phyloP scores from a whole-genome alignment of 768 basidiomycete species.

The Mycena galericulata region DNA sequence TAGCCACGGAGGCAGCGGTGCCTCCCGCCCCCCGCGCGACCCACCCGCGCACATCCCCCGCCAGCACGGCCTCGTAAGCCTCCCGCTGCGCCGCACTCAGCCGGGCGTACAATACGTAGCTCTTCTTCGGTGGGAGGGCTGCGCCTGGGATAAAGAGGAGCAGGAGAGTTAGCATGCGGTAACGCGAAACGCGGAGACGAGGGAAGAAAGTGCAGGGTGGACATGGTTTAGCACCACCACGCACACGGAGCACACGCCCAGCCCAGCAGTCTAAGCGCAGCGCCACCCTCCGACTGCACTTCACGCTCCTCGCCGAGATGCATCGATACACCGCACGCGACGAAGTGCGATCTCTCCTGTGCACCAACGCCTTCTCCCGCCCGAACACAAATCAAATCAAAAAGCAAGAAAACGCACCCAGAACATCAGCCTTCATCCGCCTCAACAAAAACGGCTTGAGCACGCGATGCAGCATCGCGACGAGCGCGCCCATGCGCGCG shows the following conservation, averaged over 20 bases:
- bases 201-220: too few relatives aligned
- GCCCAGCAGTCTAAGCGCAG: too few relatives aligned
- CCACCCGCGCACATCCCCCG: constrained; percentile 77
- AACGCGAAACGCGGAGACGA: background rate
- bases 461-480: constrained; percentile 87
- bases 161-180: background rate
- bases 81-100: constrained; percentile 86
- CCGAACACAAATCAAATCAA: too few relatives aligned
- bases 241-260: too few relatives aligned
- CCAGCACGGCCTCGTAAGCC: constrained; percentile 84
- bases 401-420: constrained; percentile 38
- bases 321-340: background rate
- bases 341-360: too few relatives aligned
- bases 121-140: constrained; percentile 89
- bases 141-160: constrained; percentile 48
- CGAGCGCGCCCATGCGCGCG: constrained; percentile 72
- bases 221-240: too few relatives aligned
- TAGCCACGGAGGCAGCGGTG: constrained; percentile 48
- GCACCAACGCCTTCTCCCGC: too few relatives aligned
- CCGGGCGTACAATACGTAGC: constrained; percentile 94
- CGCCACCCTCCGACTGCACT: too few relatives aligned
- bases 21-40: constrained; percentile 52
- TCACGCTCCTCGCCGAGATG: too few relatives aligned
- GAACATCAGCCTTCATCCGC: constrained; percentile 91
- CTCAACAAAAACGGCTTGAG: constrained; percentile 96